Evolutionary conservation across 768 basidiomycete species (phyloP).

Genomic region (Panellus pusillus): DNA sequence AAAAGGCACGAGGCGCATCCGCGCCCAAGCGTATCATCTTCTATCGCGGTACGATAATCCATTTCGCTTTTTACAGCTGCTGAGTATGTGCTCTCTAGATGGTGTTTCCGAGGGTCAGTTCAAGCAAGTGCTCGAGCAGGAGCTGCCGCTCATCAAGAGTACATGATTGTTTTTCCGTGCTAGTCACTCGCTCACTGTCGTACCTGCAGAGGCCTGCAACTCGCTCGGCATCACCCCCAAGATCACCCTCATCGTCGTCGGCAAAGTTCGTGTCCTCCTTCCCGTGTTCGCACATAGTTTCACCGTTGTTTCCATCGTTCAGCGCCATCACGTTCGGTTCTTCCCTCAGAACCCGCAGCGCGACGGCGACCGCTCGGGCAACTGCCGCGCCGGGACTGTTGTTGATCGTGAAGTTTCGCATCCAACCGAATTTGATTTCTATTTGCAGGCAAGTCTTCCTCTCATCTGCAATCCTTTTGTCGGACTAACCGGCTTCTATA

Average conservation of each 20-base stretch:
- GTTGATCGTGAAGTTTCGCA: slow-evolving; percentile 55
- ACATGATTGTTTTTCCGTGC: slow-evolving; percentile 11
- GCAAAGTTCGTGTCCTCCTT: neutral
- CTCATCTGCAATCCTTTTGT: neutral
- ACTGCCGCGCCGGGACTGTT: slow-evolving; percentile 58
- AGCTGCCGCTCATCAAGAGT: slow-evolving; percentile 64
- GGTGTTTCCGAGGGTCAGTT: slow-evolving; percentile 60
- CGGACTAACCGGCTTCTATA: slow-evolving; percentile 12
- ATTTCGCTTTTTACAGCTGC: slow-evolving; percentile 4
- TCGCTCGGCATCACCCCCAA: slow-evolving; percentile 58
- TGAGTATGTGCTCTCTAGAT: slow-evolving; percentile 36
- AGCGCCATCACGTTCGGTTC: slow-evolving; percentile 32
- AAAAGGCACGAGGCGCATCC: slow-evolving; percentile 38
- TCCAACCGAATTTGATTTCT: slow-evolving; percentile 60
- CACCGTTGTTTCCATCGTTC: too few relatives aligned
- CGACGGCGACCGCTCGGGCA: slow-evolving; percentile 52
- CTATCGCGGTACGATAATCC: slow-evolving; percentile 55
- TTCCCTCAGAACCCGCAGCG: slow-evolving; percentile 41
- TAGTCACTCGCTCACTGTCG: slow-evolving; percentile 3
- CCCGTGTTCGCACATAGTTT: too few relatives aligned
- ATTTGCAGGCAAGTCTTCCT: slow-evolving; percentile 34
- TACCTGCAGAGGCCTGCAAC: slow-evolving; percentile 55
- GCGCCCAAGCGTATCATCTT: slow-evolving; percentile 75
- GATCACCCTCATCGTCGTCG: slow-evolving; percentile 74
- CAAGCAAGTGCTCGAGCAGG: slow-evolving; percentile 53